Evolutionary conservation across 805 yeast genomes (phyloP).

Genomic region (Candida mattraensis): DNA sequence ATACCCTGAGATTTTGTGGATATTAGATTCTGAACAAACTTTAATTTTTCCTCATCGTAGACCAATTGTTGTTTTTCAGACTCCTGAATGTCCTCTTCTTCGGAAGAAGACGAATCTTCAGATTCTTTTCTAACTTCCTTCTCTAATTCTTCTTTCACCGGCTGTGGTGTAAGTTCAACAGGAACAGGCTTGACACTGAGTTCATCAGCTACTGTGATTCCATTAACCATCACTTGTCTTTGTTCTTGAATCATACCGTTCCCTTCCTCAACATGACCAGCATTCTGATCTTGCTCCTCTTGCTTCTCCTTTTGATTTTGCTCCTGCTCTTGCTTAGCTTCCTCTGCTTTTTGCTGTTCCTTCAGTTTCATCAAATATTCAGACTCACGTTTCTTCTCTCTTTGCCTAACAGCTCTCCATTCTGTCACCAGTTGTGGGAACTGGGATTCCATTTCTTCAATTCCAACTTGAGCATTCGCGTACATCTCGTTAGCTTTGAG

Average conservation of each 20-base stretch:
- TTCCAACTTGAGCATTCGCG: slow-evolving; percentile 93
- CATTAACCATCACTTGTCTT: slow-evolving; percentile 19
- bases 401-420: slow-evolving; percentile 67
- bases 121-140: slow-evolving; percentile 15
- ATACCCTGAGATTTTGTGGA: slow-evolving; percentile 38
- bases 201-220: slow-evolving; percentile 3
- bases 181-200: slow-evolving; percentile 15
- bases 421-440: slow-evolving; percentile 70
- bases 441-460: slow-evolving; percentile 75
- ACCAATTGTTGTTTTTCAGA: slow-evolving; percentile 26
- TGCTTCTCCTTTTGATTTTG: slow-evolving; percentile 8
- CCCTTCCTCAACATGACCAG: slow-evolving; percentile 2
- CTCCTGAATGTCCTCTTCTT: slow-evolving; percentile 24
- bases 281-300: slow-evolving; percentile 4
- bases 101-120: slow-evolving; percentile 8
- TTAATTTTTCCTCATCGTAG: slow-evolving; percentile 36
- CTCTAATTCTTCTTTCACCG: slow-evolving; percentile 13
- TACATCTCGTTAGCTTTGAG: slow-evolving; percentile 88
- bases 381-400: slow-evolving; percentile 60
- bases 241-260: slow-evolving; percentile 18
- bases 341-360: slow-evolving; percentile 21
- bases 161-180: slow-evolving; percentile 15
- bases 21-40: slow-evolving; percentile 33
- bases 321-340: slow-evolving; percentile 8
- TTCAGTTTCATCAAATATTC: slow-evolving; percentile 39